Base-by-base conservation (phyloP, 192 early-diverging fungal genomes). In the Lobulomyces angularis region DNA sequence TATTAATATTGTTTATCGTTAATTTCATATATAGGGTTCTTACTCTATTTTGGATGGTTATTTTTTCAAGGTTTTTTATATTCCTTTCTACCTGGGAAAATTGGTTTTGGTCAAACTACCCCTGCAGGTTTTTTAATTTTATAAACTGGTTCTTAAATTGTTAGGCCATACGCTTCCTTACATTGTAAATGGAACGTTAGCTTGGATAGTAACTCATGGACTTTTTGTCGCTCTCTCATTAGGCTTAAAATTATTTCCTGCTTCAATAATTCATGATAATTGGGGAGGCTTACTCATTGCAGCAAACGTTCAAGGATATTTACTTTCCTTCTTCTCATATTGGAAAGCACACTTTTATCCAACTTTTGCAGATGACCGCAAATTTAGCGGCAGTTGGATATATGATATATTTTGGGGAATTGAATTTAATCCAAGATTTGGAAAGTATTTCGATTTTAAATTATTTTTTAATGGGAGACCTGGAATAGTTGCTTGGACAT, bases 401-500 rank as follows among this genome's bases (percentile, higher is more conserved):
- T 86, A 84, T 57, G 78, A 86, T 60, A 37, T 84, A 19, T 71
- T 80, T 43, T 80, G 80, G 76, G 83, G 83, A 35, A 80, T 86
- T 56, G 83, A 86, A 51, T 78, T 84, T 53, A 86, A 86, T 63
- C 83, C 81, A 27, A 64, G 83, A 21, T 46, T 82, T 43, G 83
- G 83, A 29, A 58, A 82, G 53, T 54, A 58, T 37, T 83, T 76
- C 46, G 83, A 86, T 59, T 86, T 83, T 55, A 86, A 86, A 59
- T 64, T 86, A 4, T 86, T 84, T 60, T 80, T 82, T 62, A 83
- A 84, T 45, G 83, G 83, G 22, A 69, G 83, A 20, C 83, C 81
- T 24, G 83, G 83, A 41, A 86, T 86, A 37, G 68, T 86, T n/a
- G 81, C 80, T 19, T 86, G 83, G 83, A 84, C 83, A 17, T 58